phyloP scores from a whole-genome alignment of 164 flowering plant species.

The Tinospora cordifolia region DNA sequence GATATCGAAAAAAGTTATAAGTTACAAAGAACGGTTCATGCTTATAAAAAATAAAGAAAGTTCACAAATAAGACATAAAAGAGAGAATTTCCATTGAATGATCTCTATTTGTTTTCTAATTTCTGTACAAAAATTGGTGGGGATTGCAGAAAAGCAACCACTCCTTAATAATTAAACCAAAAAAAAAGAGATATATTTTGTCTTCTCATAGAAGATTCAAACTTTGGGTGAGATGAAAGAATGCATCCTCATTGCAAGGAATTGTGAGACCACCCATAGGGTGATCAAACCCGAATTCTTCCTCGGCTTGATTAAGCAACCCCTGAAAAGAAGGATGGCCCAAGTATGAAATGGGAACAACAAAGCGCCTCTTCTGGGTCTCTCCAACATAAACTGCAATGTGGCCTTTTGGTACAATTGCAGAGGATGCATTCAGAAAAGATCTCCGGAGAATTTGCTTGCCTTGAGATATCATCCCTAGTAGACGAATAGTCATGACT shows the following conservation, averaged over 20 bases:
- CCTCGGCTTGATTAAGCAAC: neutral
- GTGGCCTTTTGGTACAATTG: neutral
- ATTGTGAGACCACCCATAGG: neutral
- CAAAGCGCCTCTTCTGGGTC: constrained; percentile 1
- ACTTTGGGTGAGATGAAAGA: neutral
- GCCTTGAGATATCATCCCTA: neutral
- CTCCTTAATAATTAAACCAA: neutral
- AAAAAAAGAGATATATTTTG: neutral
- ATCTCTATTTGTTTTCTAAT: constrained; percentile 1
- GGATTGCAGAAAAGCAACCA: neutral
- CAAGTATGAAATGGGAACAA: constrained; percentile 1
- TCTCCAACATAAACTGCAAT: neutral
- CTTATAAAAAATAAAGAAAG: neutral
- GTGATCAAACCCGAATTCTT: constrained; percentile 1
- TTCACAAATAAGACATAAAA: neutral
- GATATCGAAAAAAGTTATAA: neutral
- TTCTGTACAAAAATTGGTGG: neutral
- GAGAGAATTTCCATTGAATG: neutral
- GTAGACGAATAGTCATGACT: constrained; percentile 1
- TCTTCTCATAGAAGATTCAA: neutral
- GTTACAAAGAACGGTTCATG: neutral
- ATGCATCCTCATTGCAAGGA: neutral
- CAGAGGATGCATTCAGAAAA: neutral
- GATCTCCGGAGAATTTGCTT: neutral
- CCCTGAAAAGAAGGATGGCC: constrained; percentile 3